These are phyloP conservation scores for Euphorbia corollata DNA, from an alignment of 441 rosid genomes.

Conservation along the genomic window DNA sequence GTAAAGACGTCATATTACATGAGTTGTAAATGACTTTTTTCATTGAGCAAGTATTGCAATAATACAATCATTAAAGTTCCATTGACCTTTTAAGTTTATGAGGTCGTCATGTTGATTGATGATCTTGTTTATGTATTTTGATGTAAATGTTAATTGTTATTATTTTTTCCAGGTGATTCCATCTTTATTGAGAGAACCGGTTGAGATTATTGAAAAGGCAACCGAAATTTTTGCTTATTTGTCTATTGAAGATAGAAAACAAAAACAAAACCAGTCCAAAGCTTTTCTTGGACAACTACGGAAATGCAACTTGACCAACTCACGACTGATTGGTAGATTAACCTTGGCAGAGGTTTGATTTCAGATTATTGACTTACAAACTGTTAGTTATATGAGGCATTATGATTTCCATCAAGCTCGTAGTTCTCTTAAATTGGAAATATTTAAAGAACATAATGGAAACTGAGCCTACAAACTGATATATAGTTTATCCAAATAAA, in stretches of 20 bases:
- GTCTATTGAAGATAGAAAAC: slow-evolving; percentile 45
- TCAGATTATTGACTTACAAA: slow-evolving; percentile 10
- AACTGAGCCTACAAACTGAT: not conserved
- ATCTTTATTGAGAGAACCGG: slow-evolving; percentile 37
- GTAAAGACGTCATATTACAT: not conserved
- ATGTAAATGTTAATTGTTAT: slow-evolving; percentile 6
- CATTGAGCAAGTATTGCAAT: not conserved
- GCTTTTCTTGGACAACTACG: slow-evolving; percentile 48
- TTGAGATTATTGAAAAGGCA: slow-evolving; percentile 29
- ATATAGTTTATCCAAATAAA: not conserved
- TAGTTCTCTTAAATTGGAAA: slow-evolving; percentile 6
- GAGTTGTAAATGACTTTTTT: not conserved
- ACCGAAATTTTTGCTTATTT: slow-evolving; percentile 55
- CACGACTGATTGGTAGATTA: slow-evolving; percentile 48
- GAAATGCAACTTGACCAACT: slow-evolving; percentile 63
- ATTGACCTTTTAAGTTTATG: not conserved
- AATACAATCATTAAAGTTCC: not conserved
- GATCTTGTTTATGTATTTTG: not conserved
- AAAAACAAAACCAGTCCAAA: slow-evolving; percentile 23
- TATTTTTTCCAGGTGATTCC: slow-evolving; percentile 64
- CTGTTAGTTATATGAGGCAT: not conserved
- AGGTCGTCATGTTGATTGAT: not conserved
- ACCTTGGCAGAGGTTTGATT: slow-evolving; percentile 60
- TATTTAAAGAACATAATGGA: not conserved
- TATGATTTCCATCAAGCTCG: not conserved